Percentiles rank a stretch among this genome's conserved stretches.
These are phyloP conservation scores for Sporothrix humicola DNA, from an alignment of 2,329 filamentous ascomycete genomes.

Conservation along the genomic window DNA sequence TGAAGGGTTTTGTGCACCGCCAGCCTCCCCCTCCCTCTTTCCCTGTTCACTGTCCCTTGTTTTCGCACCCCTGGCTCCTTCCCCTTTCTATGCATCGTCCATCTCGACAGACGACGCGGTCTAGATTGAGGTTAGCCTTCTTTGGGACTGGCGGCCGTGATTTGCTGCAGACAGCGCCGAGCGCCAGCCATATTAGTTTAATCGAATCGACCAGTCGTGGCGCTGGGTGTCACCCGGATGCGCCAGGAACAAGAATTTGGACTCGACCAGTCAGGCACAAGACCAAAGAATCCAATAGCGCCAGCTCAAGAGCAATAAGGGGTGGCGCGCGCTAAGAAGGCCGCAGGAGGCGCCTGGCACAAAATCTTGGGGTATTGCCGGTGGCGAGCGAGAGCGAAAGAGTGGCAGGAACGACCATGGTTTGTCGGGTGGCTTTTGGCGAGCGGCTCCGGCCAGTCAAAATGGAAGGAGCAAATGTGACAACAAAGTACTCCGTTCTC, in stretches of 20 bases:
- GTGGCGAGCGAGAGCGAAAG: not conserved
- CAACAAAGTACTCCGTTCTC: not conserved
- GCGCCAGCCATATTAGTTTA: conserved; percentile 1
- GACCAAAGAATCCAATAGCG: not conserved
- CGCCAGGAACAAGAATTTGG: conserved; percentile 29
- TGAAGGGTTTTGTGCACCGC: not conserved
- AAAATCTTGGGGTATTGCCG: conserved; percentile 19
- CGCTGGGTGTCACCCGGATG: conserved; percentile 20
- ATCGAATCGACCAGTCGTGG: not conserved
- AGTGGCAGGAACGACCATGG: conserved; percentile 15
- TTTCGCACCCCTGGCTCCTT: conserved; percentile 15
- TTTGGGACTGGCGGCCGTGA: conserved; percentile 34
- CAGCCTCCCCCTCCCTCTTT: not conserved
- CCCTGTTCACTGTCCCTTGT: not conserved
- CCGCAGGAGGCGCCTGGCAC: conserved; percentile 2
- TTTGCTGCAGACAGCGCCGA: conserved; percentile 26
- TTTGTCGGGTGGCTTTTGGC: not conserved
- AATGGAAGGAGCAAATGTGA: not conserved
- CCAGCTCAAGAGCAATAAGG: not conserved
- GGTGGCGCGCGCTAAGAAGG: conserved; percentile 31
- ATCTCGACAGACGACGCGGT: conserved; percentile 26
- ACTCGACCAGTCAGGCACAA: conserved; percentile 9
- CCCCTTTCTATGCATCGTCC: conserved; percentile 15
- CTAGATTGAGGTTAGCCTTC: conserved; percentile 31
- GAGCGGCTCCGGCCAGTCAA: conserved; percentile 11